A percentile compares a stretch with the other conserved stretches of the same genome.
Evolutionary conservation across 441 rosid genomes (phyloP).

Genomic region (Populus tomentosa): DNA sequence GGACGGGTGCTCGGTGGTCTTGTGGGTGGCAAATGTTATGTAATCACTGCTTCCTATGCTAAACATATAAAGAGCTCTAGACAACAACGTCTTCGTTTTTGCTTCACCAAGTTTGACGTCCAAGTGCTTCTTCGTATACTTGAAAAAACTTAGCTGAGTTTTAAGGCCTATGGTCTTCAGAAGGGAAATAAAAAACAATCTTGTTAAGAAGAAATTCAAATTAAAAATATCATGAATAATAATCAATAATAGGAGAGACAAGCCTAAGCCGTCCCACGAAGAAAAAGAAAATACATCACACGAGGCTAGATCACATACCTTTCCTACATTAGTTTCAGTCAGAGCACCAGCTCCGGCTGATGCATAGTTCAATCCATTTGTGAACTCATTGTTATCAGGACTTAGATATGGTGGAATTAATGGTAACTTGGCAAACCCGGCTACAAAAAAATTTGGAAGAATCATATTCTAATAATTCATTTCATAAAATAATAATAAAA

Average conservation of each 20-base stretch:
- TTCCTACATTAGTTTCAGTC: conserved; percentile 30
- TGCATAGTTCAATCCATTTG: conserved; percentile 43
- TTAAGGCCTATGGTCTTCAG: conserved; percentile 29
- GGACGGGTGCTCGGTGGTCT: conserved; percentile 24
- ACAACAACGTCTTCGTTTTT: conserved; percentile 20
- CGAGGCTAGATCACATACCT: conserved; percentile 19
- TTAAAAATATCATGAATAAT: too few relatives aligned
- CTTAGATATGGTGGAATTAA: conserved; percentile 35
- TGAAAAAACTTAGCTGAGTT: conserved; percentile 36
- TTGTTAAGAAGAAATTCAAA: too few relatives aligned
- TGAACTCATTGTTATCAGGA: conserved; percentile 20
- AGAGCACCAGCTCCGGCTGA: conserved; percentile 54
- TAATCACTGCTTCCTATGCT: conserved; percentile 43
- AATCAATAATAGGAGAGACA: too few relatives aligned
- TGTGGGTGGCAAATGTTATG: conserved; percentile 5
- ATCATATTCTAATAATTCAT: too few relatives aligned
- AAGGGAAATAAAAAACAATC: too few relatives aligned
- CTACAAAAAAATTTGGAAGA: not conserved
- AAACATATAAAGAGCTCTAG: conserved; percentile 37
- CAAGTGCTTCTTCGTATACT: conserved; percentile 23
- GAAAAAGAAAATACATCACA: too few relatives aligned
- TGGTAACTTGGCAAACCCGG: conserved; percentile 34
- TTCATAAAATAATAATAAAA: too few relatives aligned
- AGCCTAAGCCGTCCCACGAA: too few relatives aligned
- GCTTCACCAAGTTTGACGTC: conserved; percentile 30